phyloP scores from a whole-genome alignment of 176 grass and related monocot species.

The Panicum miliaceum region DNA sequence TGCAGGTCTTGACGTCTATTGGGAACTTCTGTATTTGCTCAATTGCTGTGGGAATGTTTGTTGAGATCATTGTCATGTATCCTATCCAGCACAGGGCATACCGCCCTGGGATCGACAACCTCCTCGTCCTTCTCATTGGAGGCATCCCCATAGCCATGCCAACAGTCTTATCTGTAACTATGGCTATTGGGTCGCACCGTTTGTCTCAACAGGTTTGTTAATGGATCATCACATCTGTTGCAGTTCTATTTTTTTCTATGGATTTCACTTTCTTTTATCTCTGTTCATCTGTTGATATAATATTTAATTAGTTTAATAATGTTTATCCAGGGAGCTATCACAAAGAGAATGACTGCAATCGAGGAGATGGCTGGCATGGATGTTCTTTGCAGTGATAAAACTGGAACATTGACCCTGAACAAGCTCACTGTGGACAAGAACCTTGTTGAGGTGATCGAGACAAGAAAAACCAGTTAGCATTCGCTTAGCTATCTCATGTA shows the following conservation, averaged over 20 bases:
- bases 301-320: background rate
- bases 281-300: background rate
- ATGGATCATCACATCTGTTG: background rate
- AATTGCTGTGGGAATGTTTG: constrained; percentile 70
- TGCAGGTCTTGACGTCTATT: constrained; percentile 73
- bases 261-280: background rate
- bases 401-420: constrained; percentile 74
- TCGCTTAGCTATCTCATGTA: background rate
- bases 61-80: constrained; percentile 86
- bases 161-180: constrained; percentile 79
- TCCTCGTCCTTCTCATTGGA: constrained; percentile 80
- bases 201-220: constrained; percentile 66
- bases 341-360: constrained; percentile 91
- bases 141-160: constrained; percentile 90
- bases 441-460: constrained; percentile 61
- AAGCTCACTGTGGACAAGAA: constrained; percentile 80
- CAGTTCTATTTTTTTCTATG: background rate
- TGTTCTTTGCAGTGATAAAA: constrained; percentile 93
- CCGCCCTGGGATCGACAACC: constrained; percentile 75
- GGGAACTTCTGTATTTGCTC: constrained; percentile 86
- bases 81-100: constrained; percentile 71
- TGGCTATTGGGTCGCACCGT: constrained; percentile 79
- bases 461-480: background rate
- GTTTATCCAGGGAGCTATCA: constrained; percentile 73
- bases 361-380: constrained; percentile 94